Evolutionary conservation across 495 filamentous ascomycete species (phyloP).

Genomic region (Daldinia caldariorum): DNA sequence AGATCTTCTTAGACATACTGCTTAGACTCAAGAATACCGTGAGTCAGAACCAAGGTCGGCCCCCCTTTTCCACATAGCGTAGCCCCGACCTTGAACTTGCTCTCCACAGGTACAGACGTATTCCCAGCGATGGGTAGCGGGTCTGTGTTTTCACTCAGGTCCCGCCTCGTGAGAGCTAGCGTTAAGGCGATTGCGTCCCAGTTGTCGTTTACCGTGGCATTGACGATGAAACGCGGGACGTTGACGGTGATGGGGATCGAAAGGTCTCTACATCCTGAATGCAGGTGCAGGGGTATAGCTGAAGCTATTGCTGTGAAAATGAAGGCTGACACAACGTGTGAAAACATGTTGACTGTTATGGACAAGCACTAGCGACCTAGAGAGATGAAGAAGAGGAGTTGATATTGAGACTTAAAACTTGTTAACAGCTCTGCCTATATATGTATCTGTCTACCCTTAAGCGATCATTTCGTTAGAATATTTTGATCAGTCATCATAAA

Average conservation of each 20-base stretch:
- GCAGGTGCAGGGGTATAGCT: slow-evolving; percentile 11
- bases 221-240: slow-evolving; percentile 41
- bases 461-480: neutral
- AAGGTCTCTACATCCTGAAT: slow-evolving; percentile 31
- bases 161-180: slow-evolving; percentile 42
- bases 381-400: neutral
- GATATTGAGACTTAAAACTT: neutral
- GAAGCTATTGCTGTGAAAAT: slow-evolving; percentile 19
- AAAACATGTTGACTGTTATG: slow-evolving; percentile 20
- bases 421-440: slow-evolving; percentile 12
- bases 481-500: neutral
- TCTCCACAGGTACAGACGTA: slow-evolving; percentile 29
- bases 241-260: slow-evolving; percentile 40
- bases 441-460: neutral
- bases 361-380: neutral
- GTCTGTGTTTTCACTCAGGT: slow-evolving; percentile 23
- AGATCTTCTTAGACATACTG: slow-evolving; percentile 15
- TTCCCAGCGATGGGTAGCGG: slow-evolving; percentile 31
- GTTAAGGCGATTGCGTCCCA: slow-evolving; percentile 45
- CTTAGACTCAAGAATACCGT: slow-evolving; percentile 47
- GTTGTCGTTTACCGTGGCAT: slow-evolving; percentile 37
- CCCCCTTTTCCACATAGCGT: slow-evolving; percentile 42
- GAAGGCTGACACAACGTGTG: slow-evolving; percentile 17
- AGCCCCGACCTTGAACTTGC: slow-evolving; percentile 39
- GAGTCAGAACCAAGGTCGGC: slow-evolving; percentile 39